Conservation (phyloP, 225 moss, liverwort and hornwort species). For the Thuidium tamariscinum region DNA sequence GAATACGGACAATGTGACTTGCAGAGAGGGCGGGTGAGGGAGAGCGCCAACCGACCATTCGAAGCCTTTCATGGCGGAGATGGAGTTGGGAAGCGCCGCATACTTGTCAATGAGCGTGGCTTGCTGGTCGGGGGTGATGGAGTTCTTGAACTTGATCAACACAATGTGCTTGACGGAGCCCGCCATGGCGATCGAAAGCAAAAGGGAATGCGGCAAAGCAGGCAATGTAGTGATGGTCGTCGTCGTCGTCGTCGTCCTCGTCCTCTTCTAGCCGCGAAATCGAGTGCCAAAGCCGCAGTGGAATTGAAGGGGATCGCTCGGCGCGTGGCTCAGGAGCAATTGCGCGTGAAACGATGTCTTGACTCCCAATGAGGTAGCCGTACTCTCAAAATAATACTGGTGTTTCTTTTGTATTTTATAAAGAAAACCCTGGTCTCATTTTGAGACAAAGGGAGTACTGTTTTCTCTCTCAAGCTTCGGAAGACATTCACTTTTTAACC, state of each 20-base stretch:
- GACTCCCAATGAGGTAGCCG: not conserved
- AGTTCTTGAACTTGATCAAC: slow-evolving; percentile 47
- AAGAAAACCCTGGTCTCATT: too few relatives aligned
- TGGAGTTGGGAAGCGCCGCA: slow-evolving; percentile 28
- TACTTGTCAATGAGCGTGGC: slow-evolving; percentile 16
- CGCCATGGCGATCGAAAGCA: slow-evolving; percentile 12
- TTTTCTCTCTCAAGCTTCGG: not conserved
- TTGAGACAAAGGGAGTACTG: too few relatives aligned
- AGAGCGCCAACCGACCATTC: slow-evolving; percentile 22
- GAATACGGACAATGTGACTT: not conserved
- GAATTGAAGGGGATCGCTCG: not conserved
- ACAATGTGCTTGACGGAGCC: slow-evolving; percentile 44
- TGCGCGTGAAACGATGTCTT: not conserved
- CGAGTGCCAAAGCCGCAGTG: too few relatives aligned
- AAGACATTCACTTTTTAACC: not conserved
- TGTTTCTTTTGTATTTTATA: too few relatives aligned
- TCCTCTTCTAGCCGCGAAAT: not conserved
- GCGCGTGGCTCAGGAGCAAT: not conserved
- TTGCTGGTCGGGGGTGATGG: slow-evolving; percentile 23
- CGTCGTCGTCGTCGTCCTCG: not conserved
- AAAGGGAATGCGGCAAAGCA: not conserved
- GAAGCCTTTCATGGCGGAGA: slow-evolving; percentile 58
- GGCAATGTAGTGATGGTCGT: not conserved
- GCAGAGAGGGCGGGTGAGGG: not conserved
- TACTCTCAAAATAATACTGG: too few relatives aligned